Conservation (phyloP, 164 flowering plant species). For the Umbellularia californica region DNA sequence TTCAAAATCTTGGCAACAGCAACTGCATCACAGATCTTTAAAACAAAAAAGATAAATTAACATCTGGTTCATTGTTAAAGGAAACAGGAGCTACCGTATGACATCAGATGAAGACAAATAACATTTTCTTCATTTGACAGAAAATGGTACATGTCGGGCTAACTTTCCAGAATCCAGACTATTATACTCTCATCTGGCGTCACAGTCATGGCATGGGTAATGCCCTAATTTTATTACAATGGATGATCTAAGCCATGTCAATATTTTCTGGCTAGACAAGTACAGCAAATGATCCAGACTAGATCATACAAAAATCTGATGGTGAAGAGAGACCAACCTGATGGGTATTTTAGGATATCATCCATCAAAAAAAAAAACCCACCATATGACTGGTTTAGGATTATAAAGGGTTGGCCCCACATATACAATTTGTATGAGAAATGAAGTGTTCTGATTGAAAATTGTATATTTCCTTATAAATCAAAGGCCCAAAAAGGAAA, state of each 20-base stretch:
- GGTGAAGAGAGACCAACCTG: too few species aligned
- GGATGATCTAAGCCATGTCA: not conserved
- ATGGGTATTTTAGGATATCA: not conserved
- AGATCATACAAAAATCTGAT: not conserved
- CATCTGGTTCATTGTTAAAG: not conserved
- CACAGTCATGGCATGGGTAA: not conserved
- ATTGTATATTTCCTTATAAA: not conserved
- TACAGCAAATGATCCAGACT: not conserved
- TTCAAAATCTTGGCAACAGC: constrained; percentile 96
- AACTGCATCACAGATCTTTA: constrained; percentile 93
- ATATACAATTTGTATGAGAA: not conserved
- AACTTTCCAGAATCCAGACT: not conserved
- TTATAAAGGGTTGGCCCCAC: not conserved
- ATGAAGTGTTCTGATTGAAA: not conserved
- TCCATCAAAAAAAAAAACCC: not conserved
- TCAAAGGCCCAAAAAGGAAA: not conserved
- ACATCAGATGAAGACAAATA: not conserved
- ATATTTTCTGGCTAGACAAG: not conserved
- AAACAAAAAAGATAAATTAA: not conserved
- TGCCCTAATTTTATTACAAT: not conserved
- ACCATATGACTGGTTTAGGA: not conserved
- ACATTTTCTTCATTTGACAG: not conserved
- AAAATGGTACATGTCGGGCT: not conserved
- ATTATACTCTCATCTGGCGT: too few species aligned
- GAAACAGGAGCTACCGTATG: not conserved